Base-by-base conservation (phyloP, 2,329 filamentous ascomycete species). In the Tothia fuscella region DNA sequence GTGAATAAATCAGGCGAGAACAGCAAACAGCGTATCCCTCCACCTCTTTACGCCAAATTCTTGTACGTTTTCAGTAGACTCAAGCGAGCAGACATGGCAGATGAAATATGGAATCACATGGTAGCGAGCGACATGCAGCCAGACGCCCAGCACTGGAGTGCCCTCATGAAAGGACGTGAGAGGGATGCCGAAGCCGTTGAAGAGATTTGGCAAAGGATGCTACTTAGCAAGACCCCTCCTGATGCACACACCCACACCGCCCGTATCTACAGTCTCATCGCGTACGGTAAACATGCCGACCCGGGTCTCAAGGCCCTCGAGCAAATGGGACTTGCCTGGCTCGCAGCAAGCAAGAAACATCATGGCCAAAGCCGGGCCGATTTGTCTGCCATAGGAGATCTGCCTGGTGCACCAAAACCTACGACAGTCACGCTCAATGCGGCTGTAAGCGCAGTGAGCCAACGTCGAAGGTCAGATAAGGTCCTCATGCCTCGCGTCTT, bases 231-330 rank as follows among this genome's bases (percentile, higher is more conserved):
- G 2, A 52, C 76, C 7, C 60, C 70, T 48, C 74, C 85, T 4
- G 83, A 89, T 56, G 58, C 59, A 5, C 53, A 66, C 41, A 74
- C 78, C 29, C 91, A 84, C 84, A 80, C 77, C 6, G 74, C 76
- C 12, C 72, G 80, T 20, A 74, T 91, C 32, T 71, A 75, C 20
- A 77, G 76, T 0, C 66, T 86, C 9, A 72, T 87, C 43, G 65
- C 69, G 30, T 61, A 68, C 34, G 68, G 71, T 24, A 63, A 70
- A 46, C 50, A 69, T 5, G 62, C 73, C 21, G 64, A 64, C 14
- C 20, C 43, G 4, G 82, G 73, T n/a, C 60, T 91, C 10, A 53
- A 60, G 26, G 78, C 78, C 3, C 62, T 89, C 31, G 66, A 75
- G 26, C 72, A 85, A 48, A 80, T 89, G 76, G 68, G 71, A 29